Evolutionary conservation across 2,329 filamentous ascomycete genomes (phyloP).

Genomic region (Rutstroemia sp.): DNA sequence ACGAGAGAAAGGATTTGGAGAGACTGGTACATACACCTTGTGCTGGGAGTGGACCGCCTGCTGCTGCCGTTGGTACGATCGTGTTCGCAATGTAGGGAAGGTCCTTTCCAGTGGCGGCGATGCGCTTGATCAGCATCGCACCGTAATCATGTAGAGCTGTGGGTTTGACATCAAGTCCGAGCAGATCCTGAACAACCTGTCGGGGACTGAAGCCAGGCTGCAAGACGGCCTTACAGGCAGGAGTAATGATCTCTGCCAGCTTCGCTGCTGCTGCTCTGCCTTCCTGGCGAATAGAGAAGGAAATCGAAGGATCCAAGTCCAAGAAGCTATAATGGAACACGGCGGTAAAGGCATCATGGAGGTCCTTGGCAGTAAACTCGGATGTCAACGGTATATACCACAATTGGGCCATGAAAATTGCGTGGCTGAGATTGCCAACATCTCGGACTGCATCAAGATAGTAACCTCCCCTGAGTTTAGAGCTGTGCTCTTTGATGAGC

Average conservation of each 20-base stretch:
- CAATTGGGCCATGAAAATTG: slow-evolving; percentile 44
- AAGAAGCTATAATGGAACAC: slow-evolving; percentile 60
- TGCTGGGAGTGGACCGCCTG: too few species aligned
- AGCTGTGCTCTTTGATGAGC: slow-evolving; percentile 57
- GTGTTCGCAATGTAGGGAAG: too few species aligned
- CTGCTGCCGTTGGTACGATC: too few species aligned
- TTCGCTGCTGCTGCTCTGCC: background rate
- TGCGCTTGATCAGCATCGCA: too few species aligned
- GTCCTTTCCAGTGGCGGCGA: too few species aligned
- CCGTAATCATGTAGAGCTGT: too few species aligned
- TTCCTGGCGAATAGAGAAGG: slow-evolving; percentile 17
- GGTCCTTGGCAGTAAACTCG: slow-evolving; percentile 37
- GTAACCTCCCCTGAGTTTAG: slow-evolving; percentile 41
- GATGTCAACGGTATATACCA: slow-evolving; percentile 43
- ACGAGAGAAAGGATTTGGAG: too few species aligned
- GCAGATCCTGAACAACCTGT: too few species aligned
- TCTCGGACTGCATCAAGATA: slow-evolving; percentile 59
- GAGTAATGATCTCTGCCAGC: slow-evolving; percentile 44
- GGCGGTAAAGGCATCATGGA: too few species aligned
- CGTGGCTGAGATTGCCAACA: slow-evolving; percentile 43
- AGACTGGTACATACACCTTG: too few species aligned
- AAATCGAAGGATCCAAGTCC: slow-evolving; percentile 54
- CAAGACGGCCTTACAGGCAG: slow-evolving; percentile 43
- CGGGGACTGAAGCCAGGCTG: too few species aligned
- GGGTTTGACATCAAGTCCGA: too few species aligned